Conservation (phyloP, 2,329 filamentous ascomycete genomes). For the Arthrobotrys sinensis region DNA sequence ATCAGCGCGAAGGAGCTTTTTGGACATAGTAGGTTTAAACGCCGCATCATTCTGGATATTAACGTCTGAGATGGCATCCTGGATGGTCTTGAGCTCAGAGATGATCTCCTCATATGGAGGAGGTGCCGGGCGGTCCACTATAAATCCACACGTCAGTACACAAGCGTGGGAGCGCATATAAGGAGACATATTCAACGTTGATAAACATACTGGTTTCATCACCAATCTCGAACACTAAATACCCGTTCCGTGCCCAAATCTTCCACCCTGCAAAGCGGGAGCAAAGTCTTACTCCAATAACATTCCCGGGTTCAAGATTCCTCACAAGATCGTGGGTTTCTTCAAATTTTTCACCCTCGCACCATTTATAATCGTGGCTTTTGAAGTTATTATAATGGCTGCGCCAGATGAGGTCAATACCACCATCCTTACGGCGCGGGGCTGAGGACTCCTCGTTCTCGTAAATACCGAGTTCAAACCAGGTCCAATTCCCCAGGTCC, state of each 20-base stretch:
- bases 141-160: not conserved
- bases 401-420: not conserved
- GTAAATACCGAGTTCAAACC: slow-evolving; percentile 8
- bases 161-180: not conserved
- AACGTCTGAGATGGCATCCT: not conserved
- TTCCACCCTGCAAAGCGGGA: not conserved
- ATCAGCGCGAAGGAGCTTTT: not conserved
- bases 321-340: not conserved
- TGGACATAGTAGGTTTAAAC: not conserved
- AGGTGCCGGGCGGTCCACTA: not conserved
- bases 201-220: not conserved
- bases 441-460: not conserved
- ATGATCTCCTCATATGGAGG: not conserved
- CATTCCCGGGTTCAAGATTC: not conserved
- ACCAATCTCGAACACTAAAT: not conserved
- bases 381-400: slow-evolving; percentile 2
- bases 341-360: not conserved
- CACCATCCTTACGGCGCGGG: not conserved
- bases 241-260: not conserved
- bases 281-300: not conserved
- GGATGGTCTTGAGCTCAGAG: not conserved
- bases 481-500: not conserved
- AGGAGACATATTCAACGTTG: not conserved
- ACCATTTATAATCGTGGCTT: not conserved
- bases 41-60: not conserved